phyloP scores from a whole-genome alignment of 495 filamentous ascomycete genomes.

The Aspergillus haitiensis region DNA sequence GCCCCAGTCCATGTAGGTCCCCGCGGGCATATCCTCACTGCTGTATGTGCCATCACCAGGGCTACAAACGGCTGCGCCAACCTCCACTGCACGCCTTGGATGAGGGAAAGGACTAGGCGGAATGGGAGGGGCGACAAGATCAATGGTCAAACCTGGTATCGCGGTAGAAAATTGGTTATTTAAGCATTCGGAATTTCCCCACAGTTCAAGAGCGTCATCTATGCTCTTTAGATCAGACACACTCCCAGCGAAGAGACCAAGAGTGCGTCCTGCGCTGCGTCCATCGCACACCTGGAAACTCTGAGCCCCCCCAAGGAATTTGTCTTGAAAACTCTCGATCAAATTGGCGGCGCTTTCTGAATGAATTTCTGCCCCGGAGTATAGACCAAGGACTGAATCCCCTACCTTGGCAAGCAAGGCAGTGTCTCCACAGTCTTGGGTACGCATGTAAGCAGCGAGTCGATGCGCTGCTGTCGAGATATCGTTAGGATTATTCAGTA shows the following conservation, averaged over 20 bases:
- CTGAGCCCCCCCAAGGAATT: neutral
- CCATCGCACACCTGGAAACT: constrained; percentile 1
- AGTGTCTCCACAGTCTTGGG: neutral
- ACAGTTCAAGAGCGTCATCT: neutral
- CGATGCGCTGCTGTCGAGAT: neutral
- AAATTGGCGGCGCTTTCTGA: neutral
- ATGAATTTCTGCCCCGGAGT: neutral
- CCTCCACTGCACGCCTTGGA: neutral
- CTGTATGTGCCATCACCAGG: constrained; percentile 13
- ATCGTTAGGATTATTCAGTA: neutral
- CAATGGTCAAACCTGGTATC: neutral
- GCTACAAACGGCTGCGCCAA: neutral
- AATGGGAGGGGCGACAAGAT: neutral
- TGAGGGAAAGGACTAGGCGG: neutral
- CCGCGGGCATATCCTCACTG: constrained; percentile 10
- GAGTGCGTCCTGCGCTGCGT: neutral
- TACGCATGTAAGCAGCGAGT: neutral
- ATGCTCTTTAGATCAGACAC: neutral
- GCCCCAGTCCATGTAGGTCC: constrained; percentile 17
- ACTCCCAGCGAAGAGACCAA: neutral
- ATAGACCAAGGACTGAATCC: neutral
- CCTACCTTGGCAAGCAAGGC: neutral
- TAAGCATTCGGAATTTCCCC: neutral
- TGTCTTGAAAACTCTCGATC: neutral
- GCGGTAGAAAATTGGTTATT: neutral